Evolutionary conservation across 2,329 filamentous ascomycete species (phyloP).

Genomic region (Stemphylium vesicarium): DNA sequence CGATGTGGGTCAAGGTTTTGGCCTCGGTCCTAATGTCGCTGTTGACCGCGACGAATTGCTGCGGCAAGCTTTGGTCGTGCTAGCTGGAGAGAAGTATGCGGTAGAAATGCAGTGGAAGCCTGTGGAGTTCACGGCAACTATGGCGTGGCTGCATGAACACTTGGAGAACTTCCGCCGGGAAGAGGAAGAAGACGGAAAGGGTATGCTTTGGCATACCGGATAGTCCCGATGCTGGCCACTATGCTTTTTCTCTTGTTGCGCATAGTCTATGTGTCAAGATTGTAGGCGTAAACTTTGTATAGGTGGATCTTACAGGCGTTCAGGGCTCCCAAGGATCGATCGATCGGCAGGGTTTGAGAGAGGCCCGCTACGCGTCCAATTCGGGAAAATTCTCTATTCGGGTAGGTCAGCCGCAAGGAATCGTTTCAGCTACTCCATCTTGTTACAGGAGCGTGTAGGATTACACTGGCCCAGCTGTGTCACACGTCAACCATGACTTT

Average conservation of each 20-base stretch:
- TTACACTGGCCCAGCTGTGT: conserved; percentile 19
- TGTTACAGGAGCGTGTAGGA: conserved; percentile 24
- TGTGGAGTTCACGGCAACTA: conserved; percentile 38
- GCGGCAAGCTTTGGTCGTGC: conserved; percentile 40
- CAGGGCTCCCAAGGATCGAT: not conserved
- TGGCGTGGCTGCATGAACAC: conserved; percentile 39
- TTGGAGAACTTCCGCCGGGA: conserved; percentile 35
- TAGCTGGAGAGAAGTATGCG: conserved; percentile 42
- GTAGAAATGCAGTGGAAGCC: conserved; percentile 41
- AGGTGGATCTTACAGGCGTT: conserved; percentile 16
- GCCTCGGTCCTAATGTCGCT: conserved; percentile 22
- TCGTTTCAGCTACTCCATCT: conserved; percentile 22
- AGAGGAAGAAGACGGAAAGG: conserved; percentile 38
- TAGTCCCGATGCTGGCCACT: conserved; percentile 14
- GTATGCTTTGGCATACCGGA: conserved; percentile 35
- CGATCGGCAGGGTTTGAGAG: conserved; percentile 9
- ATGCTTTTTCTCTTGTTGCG: not conserved
- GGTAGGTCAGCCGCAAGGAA: conserved; percentile 20
- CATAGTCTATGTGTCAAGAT: not conserved
- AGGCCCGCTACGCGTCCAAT: conserved; percentile 9
- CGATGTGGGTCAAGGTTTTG: conserved; percentile 36
- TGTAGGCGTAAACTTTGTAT: conserved; percentile 14
- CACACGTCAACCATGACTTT: not conserved
- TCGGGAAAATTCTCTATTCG: conserved; percentile 13
- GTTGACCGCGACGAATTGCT: conserved; percentile 41